These are phyloP conservation scores for Toxicodendron radicans DNA, from an alignment of 345 rosid species.

Conservation along the genomic window DNA sequence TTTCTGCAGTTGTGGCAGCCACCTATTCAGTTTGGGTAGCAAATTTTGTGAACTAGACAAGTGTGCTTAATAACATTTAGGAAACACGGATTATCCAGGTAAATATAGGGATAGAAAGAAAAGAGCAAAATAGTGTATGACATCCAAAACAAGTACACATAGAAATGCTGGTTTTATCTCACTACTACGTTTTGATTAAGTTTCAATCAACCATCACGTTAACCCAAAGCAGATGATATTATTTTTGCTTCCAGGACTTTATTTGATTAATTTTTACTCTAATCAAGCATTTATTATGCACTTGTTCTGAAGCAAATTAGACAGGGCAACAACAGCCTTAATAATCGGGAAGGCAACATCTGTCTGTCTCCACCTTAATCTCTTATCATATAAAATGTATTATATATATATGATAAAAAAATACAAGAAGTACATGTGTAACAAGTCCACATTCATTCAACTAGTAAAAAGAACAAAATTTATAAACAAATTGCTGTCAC, in stretches of 20 bases:
- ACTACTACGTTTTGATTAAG: neutral
- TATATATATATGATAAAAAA: neutral
- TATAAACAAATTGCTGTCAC: slow-evolving; percentile 10
- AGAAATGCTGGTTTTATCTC: no score
- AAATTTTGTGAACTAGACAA: no score
- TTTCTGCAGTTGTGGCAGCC: no score
- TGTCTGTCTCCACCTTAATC: neutral
- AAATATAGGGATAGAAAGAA: no score
- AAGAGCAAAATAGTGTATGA: no score
- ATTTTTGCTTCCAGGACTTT: no score
- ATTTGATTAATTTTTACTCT: no score
- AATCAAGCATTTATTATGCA: neutral
- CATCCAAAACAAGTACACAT: no score
- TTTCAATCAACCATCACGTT: neutral
- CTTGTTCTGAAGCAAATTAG: neutral
- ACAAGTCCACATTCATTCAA: neutral
- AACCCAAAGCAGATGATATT: no score
- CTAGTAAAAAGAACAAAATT: neutral
- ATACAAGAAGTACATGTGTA: neutral
- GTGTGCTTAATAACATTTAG: no score
- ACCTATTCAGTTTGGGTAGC: neutral
- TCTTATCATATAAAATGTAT: neutral
- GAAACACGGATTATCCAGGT: no score
- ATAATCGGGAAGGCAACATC: neutral
- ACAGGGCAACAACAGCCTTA: neutral